A percentile compares a stretch with the other conserved stretches of the same genome.
These are phyloP conservation scores for Magnolia sinica DNA, from an alignment of 164 flowering plant genomes.

Conservation along the genomic window DNA sequence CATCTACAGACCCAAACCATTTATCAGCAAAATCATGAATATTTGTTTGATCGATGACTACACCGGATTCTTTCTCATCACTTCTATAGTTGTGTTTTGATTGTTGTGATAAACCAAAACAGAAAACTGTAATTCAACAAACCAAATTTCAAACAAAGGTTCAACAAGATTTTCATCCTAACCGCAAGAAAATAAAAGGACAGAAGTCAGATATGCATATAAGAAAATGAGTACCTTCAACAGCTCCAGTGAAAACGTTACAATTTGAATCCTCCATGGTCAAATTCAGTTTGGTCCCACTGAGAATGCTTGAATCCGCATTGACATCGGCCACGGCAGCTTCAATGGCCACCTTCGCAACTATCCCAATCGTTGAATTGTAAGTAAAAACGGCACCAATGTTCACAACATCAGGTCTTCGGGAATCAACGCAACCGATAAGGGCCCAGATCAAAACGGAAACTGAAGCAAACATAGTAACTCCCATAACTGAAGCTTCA, in stretches of 20 bases:
- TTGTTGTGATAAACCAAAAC: no score
- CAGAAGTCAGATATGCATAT: not conserved
- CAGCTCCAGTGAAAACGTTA: conserved; percentile 61
- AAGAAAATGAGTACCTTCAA: conserved; percentile 42
- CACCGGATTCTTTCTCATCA: no score
- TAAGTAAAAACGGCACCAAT: conserved; percentile 69
- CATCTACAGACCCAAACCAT: no score
- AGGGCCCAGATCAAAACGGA: conserved; percentile 29
- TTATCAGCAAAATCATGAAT: no score
- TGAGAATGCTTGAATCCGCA: conserved; percentile 46
- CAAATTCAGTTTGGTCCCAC: conserved; percentile 48
- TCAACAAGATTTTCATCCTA: not conserved
- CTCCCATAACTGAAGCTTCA: conserved; percentile 16
- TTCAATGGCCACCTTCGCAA: conserved; percentile 56
- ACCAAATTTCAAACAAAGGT: not conserved
- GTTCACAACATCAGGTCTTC: conserved; percentile 45
- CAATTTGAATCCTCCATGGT: conserved; percentile 43
- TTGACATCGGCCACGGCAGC: conserved; percentile 67
- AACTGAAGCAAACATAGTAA: conserved; percentile 7
- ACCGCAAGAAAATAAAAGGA: not conserved
- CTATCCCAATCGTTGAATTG: conserved; percentile 75
- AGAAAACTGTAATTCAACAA: no score
- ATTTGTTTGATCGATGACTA: no score
- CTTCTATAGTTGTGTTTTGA: no score
- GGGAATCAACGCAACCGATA: conserved; percentile 26